Base-by-base conservation (phyloP, 1,284 basidiomycete species). In the Puccinia horiana region DNA sequence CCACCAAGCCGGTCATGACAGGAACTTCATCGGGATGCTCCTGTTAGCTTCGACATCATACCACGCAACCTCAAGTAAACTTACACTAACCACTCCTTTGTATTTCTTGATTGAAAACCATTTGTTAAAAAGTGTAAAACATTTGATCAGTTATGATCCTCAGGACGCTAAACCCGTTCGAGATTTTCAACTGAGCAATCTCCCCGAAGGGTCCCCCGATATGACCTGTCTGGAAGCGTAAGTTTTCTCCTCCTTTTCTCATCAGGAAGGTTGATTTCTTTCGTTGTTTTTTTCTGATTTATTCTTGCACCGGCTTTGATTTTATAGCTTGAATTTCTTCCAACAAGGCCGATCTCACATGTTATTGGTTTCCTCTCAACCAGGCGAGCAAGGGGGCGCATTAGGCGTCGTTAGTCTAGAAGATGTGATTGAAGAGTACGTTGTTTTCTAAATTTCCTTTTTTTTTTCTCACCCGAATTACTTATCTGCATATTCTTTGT, bases 271-370 rank as follows among this genome's bases (percentile, higher is more conserved):
- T 11, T 52, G 12, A 18, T 42, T 12, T 54, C 14, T 54, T 73
- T 11, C 29, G n/a, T 72, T 1, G 14, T 32, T 47, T 26, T 18
- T 8, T 47, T 37, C 65, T 52, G 29, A 29, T 29, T 52, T 49
- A 54, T 29, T 14, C 44, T 20, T 40, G 32, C 47, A 18, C 40
- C 29, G 0, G 47, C 12, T 61, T n/a, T 54, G 2, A 5, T 54
- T 49, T 42, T 65, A 1, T 61, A 82, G 77, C 26, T 85, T 87
- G 80, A 86, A 86, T 82, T 87, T 85, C 84, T 86, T 86, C 90
- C 96, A 98, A 90, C 96, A 95, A 2, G 96, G 96, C 9, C 92
- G 95, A 74, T 94, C 95, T 0, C 96, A 99, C 88, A 89, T 98
- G 84, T 89, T 99, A 32, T 89, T 99, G 35, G 91, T 99, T 52